Evolutionary conservation across 2,329 filamentous ascomycete species (phyloP).

Genomic region (Biscogniauxia mediterranea): DNA sequence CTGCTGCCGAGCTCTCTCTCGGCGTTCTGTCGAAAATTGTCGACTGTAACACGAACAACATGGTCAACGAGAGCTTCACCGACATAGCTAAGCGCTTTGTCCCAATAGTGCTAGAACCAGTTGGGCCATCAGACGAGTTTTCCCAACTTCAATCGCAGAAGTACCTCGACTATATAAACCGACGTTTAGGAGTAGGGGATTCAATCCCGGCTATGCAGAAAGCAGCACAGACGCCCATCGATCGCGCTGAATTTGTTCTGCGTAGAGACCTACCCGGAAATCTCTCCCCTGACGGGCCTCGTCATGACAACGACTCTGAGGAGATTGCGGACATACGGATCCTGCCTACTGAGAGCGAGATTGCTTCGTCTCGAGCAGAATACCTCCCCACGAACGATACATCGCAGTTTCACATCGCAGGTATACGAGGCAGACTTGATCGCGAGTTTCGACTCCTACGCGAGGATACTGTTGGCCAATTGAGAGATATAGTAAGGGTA

Average conservation of each 20-base stretch:
- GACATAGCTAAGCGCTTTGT: slow-evolving; percentile 15
- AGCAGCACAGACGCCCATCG: slow-evolving; percentile 7
- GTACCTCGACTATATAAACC: slow-evolving; percentile 32
- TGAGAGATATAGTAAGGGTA: slow-evolving; percentile 47
- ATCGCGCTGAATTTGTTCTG: slow-evolving; percentile 31
- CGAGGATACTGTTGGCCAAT: slow-evolving; percentile 53
- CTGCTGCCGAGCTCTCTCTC: slow-evolving; percentile 30
- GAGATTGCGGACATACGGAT: slow-evolving; percentile 47
- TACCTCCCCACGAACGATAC: slow-evolving; percentile 44
- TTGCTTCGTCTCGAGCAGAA: slow-evolving; percentile 40
- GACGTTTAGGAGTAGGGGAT: slow-evolving; percentile 32
- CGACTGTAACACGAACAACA: slow-evolving; percentile 37
- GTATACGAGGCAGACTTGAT: slow-evolving; percentile 49
- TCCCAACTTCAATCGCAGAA: slow-evolving; percentile 30
- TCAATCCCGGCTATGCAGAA: slow-evolving; percentile 9
- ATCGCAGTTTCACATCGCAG: slow-evolving; percentile 38
- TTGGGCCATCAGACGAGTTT: slow-evolving; percentile 21
- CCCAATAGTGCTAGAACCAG: slow-evolving; percentile 5
- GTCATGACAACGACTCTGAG: slow-evolving; percentile 51
- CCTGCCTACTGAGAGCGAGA: slow-evolving; percentile 48
- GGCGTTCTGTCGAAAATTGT: slow-evolving; percentile 34
- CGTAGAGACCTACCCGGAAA: slow-evolving; percentile 34
- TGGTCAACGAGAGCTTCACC: slow-evolving; percentile 30
- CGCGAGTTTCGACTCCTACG: slow-evolving; percentile 55
- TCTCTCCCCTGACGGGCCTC: slow-evolving; percentile 31